A percentile compares a stretch with the other conserved stretches of the same genome.
phyloP scores from a whole-genome alignment of 768 basidiomycete species.

The Pulveroboletus sp. region DNA sequence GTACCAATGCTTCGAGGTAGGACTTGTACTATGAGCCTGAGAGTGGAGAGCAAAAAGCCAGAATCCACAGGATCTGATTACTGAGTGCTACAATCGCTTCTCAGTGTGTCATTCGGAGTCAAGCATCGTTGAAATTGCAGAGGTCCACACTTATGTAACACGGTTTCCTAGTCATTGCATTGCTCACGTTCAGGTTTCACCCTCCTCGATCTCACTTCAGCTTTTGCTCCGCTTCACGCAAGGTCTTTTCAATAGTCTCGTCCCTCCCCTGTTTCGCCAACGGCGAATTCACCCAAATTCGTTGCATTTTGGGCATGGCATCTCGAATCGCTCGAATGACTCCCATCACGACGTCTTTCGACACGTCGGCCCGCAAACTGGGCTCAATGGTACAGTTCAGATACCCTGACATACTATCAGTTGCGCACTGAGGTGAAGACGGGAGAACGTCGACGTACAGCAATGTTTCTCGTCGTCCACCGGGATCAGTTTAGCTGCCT shows the following conservation, averaged over 20 bases:
- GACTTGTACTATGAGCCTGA: too few species aligned
- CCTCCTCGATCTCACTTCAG: not conserved
- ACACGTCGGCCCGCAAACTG: not conserved
- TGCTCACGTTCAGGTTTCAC: too few species aligned
- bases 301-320: slow-evolving; percentile 2
- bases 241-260: not conserved
- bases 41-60: too few species aligned
- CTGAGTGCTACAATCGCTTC: too few species aligned
- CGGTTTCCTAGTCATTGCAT: too few species aligned
- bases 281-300: not conserved
- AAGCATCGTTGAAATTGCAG: too few species aligned
- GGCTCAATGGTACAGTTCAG: not conserved
- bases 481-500: not conserved
- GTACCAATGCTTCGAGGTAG: too few species aligned
- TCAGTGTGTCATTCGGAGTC: too few species aligned
- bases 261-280: slow-evolving; percentile 3
- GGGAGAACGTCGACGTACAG: not conserved
- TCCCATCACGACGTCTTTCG: not conserved
- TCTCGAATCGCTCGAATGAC: not conserved
- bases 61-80: too few species aligned
- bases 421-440: not conserved
- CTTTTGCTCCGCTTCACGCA: not conserved
- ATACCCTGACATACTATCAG: not conserved
- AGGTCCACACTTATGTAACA: too few species aligned
- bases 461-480: not conserved